These are phyloP conservation scores for Delonix regia DNA, from an alignment of 306 rosid genomes.

Conservation along the genomic window DNA sequence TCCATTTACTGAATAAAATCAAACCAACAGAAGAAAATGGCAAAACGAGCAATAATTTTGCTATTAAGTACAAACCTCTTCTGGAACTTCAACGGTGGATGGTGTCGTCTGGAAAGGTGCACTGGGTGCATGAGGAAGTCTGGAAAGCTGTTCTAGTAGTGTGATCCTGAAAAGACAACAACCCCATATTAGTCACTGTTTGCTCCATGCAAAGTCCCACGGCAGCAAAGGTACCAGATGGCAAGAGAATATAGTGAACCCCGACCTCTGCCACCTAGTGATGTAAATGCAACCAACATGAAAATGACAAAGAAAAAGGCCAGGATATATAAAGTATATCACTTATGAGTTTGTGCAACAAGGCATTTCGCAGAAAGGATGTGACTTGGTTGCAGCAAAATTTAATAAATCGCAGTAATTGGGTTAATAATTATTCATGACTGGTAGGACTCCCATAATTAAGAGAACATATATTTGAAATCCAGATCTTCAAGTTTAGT, in stretches of 20 bases:
- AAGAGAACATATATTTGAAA: constrained; percentile 21
- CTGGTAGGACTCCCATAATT: background rate
- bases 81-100: constrained; percentile 60
- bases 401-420: constrained; percentile 7
- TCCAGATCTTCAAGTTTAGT: background rate
- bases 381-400: constrained; percentile 18
- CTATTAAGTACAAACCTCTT: constrained; percentile 56
- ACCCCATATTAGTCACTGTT: background rate
- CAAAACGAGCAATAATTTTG: constrained; percentile 3
- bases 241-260: constrained; percentile 20
- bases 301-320: background rate
- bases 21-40: constrained; percentile 29
- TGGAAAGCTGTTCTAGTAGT: constrained; percentile 74
- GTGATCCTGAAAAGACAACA: constrained; percentile 46
- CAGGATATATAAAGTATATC: constrained; percentile 1
- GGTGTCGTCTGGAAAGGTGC: constrained; percentile 80
- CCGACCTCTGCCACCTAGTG: background rate
- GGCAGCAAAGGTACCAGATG: background rate
- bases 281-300: constrained; percentile 4
- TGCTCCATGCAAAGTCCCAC: constrained; percentile 18
- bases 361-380: constrained; percentile 6
- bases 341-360: background rate
- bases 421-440: background rate
- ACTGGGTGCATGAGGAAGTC: constrained; percentile 81
- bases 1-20: constrained; percentile 38